Percentiles rank a stretch among this genome's conserved stretches.
These are phyloP conservation scores for Trichophyton simii DNA, from an alignment of 2,329 filamentous ascomycete genomes.

Conservation along the genomic window DNA sequence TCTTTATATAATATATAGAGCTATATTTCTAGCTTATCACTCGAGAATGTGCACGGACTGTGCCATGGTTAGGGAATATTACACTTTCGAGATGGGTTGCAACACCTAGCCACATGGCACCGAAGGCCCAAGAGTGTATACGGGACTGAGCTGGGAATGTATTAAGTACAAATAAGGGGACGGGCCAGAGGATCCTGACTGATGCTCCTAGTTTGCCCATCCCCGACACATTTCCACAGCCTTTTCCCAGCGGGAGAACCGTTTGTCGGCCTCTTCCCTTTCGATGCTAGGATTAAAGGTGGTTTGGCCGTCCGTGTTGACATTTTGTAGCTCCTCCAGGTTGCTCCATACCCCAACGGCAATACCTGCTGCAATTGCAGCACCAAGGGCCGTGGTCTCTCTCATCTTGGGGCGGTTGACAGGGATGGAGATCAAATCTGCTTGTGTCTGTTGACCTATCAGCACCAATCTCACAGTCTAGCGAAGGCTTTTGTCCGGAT, in stretches of 20 bases:
- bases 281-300: conserved; percentile 57
- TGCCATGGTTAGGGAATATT: too few species aligned
- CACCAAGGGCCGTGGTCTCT: conserved; percentile 79
- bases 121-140: too few species aligned
- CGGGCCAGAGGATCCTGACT: too few species aligned
- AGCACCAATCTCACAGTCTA: background rate
- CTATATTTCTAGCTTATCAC: too few species aligned
- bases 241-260: conserved; percentile 61
- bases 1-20: too few species aligned
- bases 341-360: conserved; percentile 67
- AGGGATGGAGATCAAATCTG: conserved; percentile 71
- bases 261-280: conserved; percentile 44
- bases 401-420: conserved; percentile 79
- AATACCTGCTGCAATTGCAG: conserved; percentile 77
- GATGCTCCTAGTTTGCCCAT: conserved; percentile 37
- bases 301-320: conserved; percentile 58
- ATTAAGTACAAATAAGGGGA: too few species aligned
- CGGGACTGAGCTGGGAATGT: too few species aligned
- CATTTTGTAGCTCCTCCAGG: conserved; percentile 58
- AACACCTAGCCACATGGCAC: too few species aligned
- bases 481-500: background rate
- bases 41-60: too few species aligned
- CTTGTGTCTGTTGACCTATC: conserved; percentile 50
- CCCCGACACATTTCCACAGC: conserved; percentile 69
- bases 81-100: too few species aligned